Evolutionary conservation across 2,329 filamentous ascomycete genomes (phyloP), one percentile per base, ranked within the genome.

Genomic region (Diplodia seriata): DNA sequence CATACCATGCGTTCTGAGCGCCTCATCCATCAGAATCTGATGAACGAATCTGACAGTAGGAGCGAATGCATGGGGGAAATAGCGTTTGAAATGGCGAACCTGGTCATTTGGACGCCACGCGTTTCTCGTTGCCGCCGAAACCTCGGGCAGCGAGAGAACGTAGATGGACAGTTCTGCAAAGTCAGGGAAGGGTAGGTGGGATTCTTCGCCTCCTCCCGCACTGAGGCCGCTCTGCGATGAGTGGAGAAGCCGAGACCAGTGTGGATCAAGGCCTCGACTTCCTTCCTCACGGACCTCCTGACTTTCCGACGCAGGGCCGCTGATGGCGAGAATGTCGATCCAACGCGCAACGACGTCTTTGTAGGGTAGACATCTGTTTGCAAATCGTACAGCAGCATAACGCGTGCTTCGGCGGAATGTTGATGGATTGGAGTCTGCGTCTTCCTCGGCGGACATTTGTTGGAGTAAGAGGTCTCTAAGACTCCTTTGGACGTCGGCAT

Each of bases 251-350:
- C 82, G 81, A 73, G 90, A 90, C 88, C 89, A 91, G 74, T 91
- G 90, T 12, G 90, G 89, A 78, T 97, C 93, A 4, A 97, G 84
- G 0, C 95, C 95, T 77, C 93, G 94, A 70, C 88, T 89, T 1
- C 93, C 95, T 80, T 98, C 94, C 76, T 99, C 95, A 1, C 92
- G 80, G 3, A 98, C 89, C 75, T 98, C 94, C 69, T 89, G 90
- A 55, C 91, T 87, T 75, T 94, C 91, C 62, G 88, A 86, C 2
- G 81, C 78, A 3, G 85, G 85, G 14, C 89, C 89, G 18, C 87
- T 88, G 9, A 95, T 82, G 8, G 94, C 94, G 61, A 97, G 84
- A 18, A 98, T 86, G 76, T 97, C 89, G 56, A 97, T 91, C 92
- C 93, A 97, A 59, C 95, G 87, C 31, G 89, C 95, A 47, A 90